phyloP scores from a whole-genome alignment of 208 protist genomes.

The Endotrypanum monterogeii region DNA sequence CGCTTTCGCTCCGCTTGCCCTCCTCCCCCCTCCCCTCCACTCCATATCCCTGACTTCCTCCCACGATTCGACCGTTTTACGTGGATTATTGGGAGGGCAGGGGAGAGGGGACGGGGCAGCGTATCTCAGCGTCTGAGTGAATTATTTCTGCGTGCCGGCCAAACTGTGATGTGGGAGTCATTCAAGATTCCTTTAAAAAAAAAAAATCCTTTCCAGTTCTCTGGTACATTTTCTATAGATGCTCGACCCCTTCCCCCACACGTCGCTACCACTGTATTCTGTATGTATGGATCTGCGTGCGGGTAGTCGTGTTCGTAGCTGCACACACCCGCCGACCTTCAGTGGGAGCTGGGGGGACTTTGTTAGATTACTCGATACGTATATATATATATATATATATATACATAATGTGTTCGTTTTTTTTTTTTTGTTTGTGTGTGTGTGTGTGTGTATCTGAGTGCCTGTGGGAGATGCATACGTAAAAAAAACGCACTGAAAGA shows the following conservation, averaged over 20 bases:
- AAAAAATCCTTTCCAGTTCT: background rate
- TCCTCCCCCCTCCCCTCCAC: no score
- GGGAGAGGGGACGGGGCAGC: background rate
- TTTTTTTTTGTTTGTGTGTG: slow-evolving; percentile 3
- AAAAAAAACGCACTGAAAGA: no score
- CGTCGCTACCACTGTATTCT: background rate
- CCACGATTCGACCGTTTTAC: no score
- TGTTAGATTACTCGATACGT: slow-evolving; percentile 1
- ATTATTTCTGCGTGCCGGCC: background rate
- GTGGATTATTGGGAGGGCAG: no score
- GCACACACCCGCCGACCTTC: background rate
- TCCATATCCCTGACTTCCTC: no score
- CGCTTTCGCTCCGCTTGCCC: background rate
- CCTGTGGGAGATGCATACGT: no score
- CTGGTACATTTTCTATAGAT: background rate
- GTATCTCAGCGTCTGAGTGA: background rate
- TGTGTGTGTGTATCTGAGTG: background rate
- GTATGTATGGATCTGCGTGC: no score
- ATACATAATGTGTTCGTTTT: no score
- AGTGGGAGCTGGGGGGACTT: background rate
- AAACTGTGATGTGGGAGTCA: background rate
- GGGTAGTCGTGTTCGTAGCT: background rate
- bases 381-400: background rate
- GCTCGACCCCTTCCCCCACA: background rate
- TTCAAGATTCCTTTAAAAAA: background rate